Conservation (phyloP, 805 yeast species). For the Naumovozyma baii region DNA sequence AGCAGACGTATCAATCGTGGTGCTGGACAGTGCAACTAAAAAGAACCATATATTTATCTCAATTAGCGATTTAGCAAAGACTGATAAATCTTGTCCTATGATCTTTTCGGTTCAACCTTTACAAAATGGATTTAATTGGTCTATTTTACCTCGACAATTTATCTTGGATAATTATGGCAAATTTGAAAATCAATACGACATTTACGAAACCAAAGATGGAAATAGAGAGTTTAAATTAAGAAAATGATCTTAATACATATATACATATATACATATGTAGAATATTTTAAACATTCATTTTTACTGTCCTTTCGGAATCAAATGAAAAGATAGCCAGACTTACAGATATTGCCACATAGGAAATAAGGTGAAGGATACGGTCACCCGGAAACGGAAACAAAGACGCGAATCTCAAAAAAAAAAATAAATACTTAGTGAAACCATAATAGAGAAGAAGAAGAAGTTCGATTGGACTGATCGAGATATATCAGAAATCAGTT, state of each 20-base stretch:
- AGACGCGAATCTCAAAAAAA: not conserved
- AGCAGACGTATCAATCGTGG: slow-evolving; percentile 13
- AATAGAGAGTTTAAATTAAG: slow-evolving; percentile 19
- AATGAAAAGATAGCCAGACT: no score
- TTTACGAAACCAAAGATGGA: slow-evolving; percentile 10
- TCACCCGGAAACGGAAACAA: not conserved
- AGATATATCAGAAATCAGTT: no score
- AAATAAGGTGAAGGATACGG: no score
- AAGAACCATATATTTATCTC: slow-evolving; percentile 3
- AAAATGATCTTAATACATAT: not conserved
- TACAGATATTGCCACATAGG: no score
- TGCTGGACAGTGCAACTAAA: slow-evolving; percentile 6
- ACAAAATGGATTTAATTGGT: not conserved
- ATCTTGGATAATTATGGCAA: slow-evolving; percentile 13
- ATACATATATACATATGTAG: no score
- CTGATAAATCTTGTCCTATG: slow-evolving; percentile 10
- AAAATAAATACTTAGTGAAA: no score
- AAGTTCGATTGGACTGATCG: no score
- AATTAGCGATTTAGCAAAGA: slow-evolving; percentile 4
- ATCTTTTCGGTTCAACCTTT: slow-evolving; percentile 12
- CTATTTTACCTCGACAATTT: not conserved
- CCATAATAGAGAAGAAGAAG: no score
- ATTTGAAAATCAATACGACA: slow-evolving; percentile 9
- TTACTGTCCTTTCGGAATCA: no score
- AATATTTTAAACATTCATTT: no score